These are phyloP conservation scores for Fusarium irregulare DNA, from an alignment of 2,329 filamentous ascomycete genomes.

Conservation along the genomic window DNA sequence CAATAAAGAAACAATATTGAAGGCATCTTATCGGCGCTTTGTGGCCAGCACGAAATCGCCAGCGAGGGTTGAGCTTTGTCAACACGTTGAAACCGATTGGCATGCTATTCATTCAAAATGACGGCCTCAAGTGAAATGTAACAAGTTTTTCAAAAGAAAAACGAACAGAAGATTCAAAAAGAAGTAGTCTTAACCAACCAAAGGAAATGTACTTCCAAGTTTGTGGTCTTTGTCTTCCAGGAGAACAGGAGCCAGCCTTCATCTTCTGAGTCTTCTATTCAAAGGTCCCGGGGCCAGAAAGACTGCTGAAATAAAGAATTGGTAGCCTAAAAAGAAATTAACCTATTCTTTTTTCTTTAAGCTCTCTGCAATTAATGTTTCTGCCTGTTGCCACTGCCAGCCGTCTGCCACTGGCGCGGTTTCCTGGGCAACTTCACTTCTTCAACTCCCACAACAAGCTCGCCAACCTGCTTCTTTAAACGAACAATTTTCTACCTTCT, in stretches of 20 bases:
- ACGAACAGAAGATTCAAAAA: fast-evolving
- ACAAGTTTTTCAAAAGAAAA: background rate
- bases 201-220: background rate
- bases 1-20: no score
- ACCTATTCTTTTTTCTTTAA: fast-evolving
- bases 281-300: no score
- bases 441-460: background rate
- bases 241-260: background rate
- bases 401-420: background rate
- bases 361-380: background rate
- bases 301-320: background rate
- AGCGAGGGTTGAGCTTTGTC: no score
- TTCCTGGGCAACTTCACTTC: background rate
- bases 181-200: fast-evolving
- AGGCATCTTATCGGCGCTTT: no score
- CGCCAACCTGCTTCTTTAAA: background rate
- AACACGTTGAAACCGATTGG: no score
- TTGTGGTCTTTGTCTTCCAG: background rate
- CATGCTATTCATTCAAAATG: no score
- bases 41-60: no score
- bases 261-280: background rate
- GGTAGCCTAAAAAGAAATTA: background rate
- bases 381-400: background rate
- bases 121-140: no score
- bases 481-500: background rate